Conservation (phyloP, 768 basidiomycete genomes). For the Trametes cingulata region DNA sequence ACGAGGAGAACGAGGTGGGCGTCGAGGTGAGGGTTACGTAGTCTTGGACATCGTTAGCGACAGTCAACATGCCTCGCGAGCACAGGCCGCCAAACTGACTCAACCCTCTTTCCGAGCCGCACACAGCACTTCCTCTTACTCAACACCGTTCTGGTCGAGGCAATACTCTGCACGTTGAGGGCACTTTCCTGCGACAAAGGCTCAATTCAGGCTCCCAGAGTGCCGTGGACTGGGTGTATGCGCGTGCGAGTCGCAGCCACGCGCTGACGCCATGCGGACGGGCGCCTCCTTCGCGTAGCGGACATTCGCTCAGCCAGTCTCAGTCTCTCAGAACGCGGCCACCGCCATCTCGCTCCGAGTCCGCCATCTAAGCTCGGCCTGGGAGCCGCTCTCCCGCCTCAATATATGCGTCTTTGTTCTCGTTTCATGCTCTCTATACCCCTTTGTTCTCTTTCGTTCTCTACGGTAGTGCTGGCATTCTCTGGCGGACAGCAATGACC, state of each 20-base stretch:
- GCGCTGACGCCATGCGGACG: background rate
- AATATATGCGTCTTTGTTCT: too few species aligned
- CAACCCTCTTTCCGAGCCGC: constrained; percentile 8
- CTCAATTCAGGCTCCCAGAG: background rate
- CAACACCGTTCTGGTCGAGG: background rate
- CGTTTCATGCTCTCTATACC: background rate
- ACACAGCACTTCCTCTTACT: background rate
- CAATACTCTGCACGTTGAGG: background rate
- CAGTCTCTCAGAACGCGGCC: background rate
- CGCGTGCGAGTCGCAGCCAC: background rate
- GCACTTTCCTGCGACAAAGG: background rate
- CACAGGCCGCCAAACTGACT: constrained; percentile 22
- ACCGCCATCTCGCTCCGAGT: background rate
- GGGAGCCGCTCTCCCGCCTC: background rate
- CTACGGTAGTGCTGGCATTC: background rate
- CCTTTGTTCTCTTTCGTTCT: background rate
- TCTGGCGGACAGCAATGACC: background rate
- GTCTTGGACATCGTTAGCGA: constrained; percentile 9
- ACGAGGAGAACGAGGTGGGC: constrained; percentile 5
- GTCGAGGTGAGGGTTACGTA: constrained; percentile 24
- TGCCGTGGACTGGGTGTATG: too few species aligned
- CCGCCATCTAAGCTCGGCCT: background rate
- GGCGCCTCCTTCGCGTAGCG: background rate
- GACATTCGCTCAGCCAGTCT: background rate
- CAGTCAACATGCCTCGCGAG: constrained; percentile 17